Evolutionary conservation across 108 stramenopile species (phyloP).

Genomic region (Schizochytrium sp.): DNA sequence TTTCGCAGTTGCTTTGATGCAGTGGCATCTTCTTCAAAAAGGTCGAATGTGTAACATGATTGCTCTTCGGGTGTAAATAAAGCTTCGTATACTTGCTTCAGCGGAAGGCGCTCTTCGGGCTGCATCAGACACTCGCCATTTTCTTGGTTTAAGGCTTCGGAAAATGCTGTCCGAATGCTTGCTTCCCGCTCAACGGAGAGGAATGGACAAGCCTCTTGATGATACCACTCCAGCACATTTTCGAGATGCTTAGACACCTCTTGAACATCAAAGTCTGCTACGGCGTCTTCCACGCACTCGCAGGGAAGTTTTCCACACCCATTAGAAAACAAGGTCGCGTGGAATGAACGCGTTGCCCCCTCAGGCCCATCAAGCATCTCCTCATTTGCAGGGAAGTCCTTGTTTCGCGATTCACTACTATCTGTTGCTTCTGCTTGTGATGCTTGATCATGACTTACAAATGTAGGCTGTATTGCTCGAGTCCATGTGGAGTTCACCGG

Average conservation of each 20-base stretch:
- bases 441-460: too few relatives aligned
- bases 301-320: too few relatives aligned
- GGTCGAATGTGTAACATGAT: background rate
- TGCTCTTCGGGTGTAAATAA: background rate
- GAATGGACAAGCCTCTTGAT: background rate
- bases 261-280: too few relatives aligned
- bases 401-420: too few relatives aligned
- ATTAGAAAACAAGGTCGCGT: background rate
- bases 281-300: too few relatives aligned
- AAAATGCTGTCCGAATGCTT: background rate
- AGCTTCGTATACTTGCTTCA: background rate
- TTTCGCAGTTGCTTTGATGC: slow-evolving; percentile 1
- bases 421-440: too few relatives aligned
- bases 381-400: too few relatives aligned
- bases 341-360: background rate
- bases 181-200: background rate
- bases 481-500: slow-evolving; percentile 1
- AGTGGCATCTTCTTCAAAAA: background rate
- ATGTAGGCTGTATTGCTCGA: background rate
- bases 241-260: background rate
- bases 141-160: background rate
- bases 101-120: background rate
- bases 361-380: too few relatives aligned
- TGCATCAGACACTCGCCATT: background rate
- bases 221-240: slow-evolving; percentile 11